Percentiles rank a stretch among this genome's conserved stretches.
phyloP scores from a whole-genome alignment of 805 yeast species.

The Myxozyma nipponensis region DNA sequence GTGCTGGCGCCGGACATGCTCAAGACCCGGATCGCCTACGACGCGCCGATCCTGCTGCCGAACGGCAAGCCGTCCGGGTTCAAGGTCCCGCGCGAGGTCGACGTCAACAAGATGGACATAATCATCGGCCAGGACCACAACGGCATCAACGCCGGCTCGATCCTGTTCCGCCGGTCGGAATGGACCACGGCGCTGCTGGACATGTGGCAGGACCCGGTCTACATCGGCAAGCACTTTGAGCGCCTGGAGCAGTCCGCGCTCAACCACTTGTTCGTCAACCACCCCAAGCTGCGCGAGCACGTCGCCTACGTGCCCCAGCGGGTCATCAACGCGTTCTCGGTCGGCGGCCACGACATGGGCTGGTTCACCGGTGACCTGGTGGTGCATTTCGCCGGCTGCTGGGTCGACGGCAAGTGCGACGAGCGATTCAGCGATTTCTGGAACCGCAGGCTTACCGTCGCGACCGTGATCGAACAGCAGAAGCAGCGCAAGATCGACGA shows the following conservation, averaged over 20 bases:
- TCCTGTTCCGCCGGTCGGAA: constrained; percentile 60
- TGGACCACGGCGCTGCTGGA: constrained; percentile 73
- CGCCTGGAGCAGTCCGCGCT: constrained; percentile 83
- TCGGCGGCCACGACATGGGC: constrained; percentile 21
- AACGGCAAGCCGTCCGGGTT: constrained; percentile 12
- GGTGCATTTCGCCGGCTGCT: constrained; percentile 31
- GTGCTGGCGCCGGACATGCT: constrained; percentile 33
- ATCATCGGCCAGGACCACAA: constrained; percentile 84
- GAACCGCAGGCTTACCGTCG: constrained; percentile 1
- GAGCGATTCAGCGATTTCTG: constrained; percentile 21
- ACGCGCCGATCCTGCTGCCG: constrained; percentile 12
- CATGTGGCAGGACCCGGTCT: constrained; percentile 83
- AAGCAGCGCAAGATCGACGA: not conserved
- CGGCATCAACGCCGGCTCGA: constrained; percentile 80
- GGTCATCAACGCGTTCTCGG: constrained; percentile 24
- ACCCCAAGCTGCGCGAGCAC: constrained; percentile 23
- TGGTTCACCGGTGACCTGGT: constrained; percentile 25
- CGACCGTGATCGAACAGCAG: not conserved
- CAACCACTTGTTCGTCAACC: constrained; percentile 47
- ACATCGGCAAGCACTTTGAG: constrained; percentile 80
- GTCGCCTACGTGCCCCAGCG: constrained; percentile 26
- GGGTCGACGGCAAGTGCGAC: constrained; percentile 25
- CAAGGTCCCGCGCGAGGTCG: constrained; percentile 10
- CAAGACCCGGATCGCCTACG: constrained; percentile 28
- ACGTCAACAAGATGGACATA: constrained; percentile 46